Evolutionary conservation across 805 yeast species (phyloP).

Genomic region (Metschnikowia gelsemii): DNA sequence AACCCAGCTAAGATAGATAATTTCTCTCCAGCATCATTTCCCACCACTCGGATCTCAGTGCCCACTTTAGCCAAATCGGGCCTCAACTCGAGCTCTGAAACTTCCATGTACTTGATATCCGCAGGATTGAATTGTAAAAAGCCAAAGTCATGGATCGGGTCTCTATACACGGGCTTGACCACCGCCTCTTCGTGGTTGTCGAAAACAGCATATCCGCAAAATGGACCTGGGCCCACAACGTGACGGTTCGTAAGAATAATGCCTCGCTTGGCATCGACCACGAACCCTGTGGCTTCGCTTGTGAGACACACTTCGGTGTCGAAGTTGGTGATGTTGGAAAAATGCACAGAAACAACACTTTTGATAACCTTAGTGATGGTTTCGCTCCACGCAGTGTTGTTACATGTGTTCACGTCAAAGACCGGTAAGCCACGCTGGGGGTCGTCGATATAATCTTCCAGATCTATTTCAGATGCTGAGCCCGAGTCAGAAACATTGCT

Average conservation of each 20-base stretch:
- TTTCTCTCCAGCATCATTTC: conserved; percentile 96
- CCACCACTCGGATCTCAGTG: conserved; percentile 88
- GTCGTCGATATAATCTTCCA: conserved; percentile 13
- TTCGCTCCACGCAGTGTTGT: conserved; percentile 58
- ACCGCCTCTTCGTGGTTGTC: conserved; percentile 93
- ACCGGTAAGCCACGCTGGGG: conserved; percentile 11
- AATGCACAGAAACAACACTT: conserved; percentile 86
- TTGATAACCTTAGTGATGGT: conserved; percentile 81
- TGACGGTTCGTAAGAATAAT: conserved; percentile 89
- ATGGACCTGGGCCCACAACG: conserved; percentile 95
- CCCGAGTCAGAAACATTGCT: too few relatives aligned
- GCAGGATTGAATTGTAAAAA: conserved; percentile 75
- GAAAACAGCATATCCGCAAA: conserved; percentile 85
- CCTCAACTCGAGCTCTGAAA: conserved; percentile 61
- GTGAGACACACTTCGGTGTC: conserved; percentile 81
- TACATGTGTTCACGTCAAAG: conserved; percentile 19
- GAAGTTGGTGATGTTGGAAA: conserved; percentile 80
- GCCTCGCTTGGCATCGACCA: conserved; percentile 80
- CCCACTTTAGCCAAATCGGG: conserved; percentile 92
- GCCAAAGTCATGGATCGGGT: conserved; percentile 95
- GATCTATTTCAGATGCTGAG: conserved; percentile 16
- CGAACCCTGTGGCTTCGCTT: conserved; percentile 94
- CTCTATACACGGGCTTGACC: conserved; percentile 82
- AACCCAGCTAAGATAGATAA: conserved; percentile 86
- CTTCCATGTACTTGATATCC: conserved; percentile 68